A percentile compares a stretch with the other conserved stretches of the same genome.
phyloP scores from a whole-genome alignment of 805 yeast species.

The Lachancea mirantina region DNA sequence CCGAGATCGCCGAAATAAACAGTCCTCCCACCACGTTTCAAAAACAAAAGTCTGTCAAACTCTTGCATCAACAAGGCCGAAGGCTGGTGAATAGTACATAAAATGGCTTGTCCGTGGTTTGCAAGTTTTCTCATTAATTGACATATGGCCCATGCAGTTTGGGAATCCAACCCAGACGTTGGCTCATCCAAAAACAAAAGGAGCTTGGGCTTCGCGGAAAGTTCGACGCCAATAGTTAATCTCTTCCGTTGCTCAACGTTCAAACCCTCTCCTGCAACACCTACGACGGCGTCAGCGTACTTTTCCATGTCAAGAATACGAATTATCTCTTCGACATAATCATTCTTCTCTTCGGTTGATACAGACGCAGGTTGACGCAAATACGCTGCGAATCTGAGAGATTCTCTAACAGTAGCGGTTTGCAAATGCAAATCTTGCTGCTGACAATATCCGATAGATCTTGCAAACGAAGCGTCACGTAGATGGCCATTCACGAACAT shows the following conservation, averaged over 20 bases:
- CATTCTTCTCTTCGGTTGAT: constrained; percentile 51
- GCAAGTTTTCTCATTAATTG: constrained; percentile 61
- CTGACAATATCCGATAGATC: constrained; percentile 75
- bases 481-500: constrained; percentile 65
- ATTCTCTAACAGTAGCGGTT: constrained; percentile 66
- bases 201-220: constrained; percentile 61
- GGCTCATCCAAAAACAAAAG: constrained; percentile 64
- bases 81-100: constrained; percentile 76
- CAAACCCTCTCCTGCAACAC: constrained; percentile 65
- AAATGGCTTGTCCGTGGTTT: constrained; percentile 64
- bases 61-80: constrained; percentile 62
- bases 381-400: constrained; percentile 62
- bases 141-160: constrained; percentile 63
- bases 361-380: constrained; percentile 60
- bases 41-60: constrained; percentile 58
- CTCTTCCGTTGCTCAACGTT: constrained; percentile 65
- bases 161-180: constrained; percentile 64
- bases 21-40: constrained; percentile 71
- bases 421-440: constrained; percentile 73
- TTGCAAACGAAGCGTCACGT: constrained; percentile 57
- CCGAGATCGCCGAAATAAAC: constrained; percentile 80
- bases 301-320: constrained; percentile 58
- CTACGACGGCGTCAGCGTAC: constrained; percentile 75
- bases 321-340: constrained; percentile 63
- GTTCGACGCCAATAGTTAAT: constrained; percentile 63